Conservation (phyloP, 768 basidiomycete genomes). For the Leccinum subgranulosum region DNA sequence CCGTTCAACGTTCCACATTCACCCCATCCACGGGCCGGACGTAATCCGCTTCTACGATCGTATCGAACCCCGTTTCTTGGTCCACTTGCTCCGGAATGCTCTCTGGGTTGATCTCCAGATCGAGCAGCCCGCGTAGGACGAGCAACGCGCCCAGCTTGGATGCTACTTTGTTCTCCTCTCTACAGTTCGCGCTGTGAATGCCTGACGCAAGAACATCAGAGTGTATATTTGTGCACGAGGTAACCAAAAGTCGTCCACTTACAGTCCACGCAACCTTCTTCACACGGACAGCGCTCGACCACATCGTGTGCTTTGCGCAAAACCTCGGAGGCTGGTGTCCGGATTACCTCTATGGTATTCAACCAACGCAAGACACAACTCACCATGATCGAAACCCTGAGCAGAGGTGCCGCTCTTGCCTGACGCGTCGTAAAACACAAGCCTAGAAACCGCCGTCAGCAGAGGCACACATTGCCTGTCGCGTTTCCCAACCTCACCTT, state of each 20-base stretch:
- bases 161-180: conserved; percentile 65
- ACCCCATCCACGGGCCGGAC: conserved; percentile 46
- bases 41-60: conserved; percentile 51
- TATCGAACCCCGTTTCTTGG: conserved; percentile 36
- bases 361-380: background rate
- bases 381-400: conserved; percentile 83
- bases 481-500: conserved; percentile 10
- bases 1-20: conserved; percentile 38
- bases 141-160: conserved; percentile 76
- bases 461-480: background rate
- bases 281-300: conserved; percentile 63
- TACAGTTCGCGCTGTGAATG: conserved; percentile 62
- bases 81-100: conserved; percentile 34
- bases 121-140: conserved; percentile 60
- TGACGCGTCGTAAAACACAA: conserved; percentile 77
- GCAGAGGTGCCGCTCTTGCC: conserved; percentile 71
- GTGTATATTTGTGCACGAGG: background rate
- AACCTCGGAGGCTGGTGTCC: conserved; percentile 48
- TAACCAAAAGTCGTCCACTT: conserved; percentile 11
- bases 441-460: conserved; percentile 34
- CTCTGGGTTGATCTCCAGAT: conserved; percentile 37
- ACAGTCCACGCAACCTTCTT: conserved; percentile 72
- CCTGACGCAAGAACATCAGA: conserved; percentile 39
- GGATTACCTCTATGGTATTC: background rate
- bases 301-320: conserved; percentile 54